Evolutionary conservation across 129 eudicot species (phyloP).

Genomic region (Arctium lappa): DNA sequence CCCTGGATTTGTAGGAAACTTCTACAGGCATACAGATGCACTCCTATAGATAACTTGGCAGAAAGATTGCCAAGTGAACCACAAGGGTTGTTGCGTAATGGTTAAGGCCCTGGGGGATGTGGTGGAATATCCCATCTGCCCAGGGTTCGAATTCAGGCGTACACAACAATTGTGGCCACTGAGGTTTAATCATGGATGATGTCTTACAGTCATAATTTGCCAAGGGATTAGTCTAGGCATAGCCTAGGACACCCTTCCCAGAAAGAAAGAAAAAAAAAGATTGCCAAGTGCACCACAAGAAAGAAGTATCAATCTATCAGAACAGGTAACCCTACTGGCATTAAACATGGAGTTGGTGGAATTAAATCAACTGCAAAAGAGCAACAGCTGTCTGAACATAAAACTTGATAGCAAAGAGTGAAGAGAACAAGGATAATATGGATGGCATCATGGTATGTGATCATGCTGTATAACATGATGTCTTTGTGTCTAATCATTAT

Average conservation of each 20-base stretch:
- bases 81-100: too few relatives aligned
- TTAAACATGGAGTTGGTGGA: not conserved
- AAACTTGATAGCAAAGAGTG: not conserved
- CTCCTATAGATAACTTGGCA: not conserved
- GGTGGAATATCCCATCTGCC: too few relatives aligned
- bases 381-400: not conserved
- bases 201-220: too few relatives aligned
- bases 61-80: too few relatives aligned
- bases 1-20: too few relatives aligned
- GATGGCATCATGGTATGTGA: not conserved
- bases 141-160: too few relatives aligned
- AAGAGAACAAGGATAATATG: not conserved
- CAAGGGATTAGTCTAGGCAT: too few relatives aligned
- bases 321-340: not conserved
- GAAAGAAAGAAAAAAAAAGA: not conserved
- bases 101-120: too few relatives aligned
- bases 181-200: too few relatives aligned
- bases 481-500: not conserved
- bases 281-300: not conserved
- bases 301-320: not conserved
- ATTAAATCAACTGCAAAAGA: not conserved
- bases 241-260: too few relatives aligned
- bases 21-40: not conserved
- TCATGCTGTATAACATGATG: conserved; percentile 7
- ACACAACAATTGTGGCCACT: too few relatives aligned